Percentiles rank a stretch among this genome's conserved stretches.
These are phyloP conservation scores for Pulveroboletus sp. DNA, from an alignment of 768 basidiomycete genomes.

Conservation along the genomic window DNA sequence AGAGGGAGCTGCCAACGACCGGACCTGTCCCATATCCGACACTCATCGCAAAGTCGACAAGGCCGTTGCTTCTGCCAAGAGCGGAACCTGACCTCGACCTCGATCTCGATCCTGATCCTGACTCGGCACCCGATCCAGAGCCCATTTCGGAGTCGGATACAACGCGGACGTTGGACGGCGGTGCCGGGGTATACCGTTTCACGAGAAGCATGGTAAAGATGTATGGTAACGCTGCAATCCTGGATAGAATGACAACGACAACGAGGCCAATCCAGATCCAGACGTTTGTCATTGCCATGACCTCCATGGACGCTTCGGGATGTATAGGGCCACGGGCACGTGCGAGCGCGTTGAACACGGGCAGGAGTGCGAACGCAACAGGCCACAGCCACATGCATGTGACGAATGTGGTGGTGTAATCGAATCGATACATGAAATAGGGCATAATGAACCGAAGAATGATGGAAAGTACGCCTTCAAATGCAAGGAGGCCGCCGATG, in stretches of 20 bases:
- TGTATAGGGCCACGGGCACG: neutral
- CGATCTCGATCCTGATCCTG: no score
- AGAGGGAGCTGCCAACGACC: conserved; percentile 29
- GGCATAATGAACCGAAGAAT: conserved; percentile 52
- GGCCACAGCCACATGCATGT: conserved; percentile 9
- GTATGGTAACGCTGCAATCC: conserved; percentile 10
- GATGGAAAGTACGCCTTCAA: conserved; percentile 45
- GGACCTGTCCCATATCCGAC: conserved; percentile 51
- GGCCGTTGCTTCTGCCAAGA: conserved; percentile 60
- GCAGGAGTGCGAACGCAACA: neutral
- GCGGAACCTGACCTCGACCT: conserved; percentile 18
- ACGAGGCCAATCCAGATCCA: conserved; percentile 49
- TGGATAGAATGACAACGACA: conserved; percentile 37
- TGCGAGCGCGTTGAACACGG: conserved; percentile 2
- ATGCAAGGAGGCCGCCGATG: conserved; percentile 55
- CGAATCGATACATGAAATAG: conserved; percentile 12
- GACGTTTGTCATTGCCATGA: neutral
- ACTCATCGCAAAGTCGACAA: conserved; percentile 57
- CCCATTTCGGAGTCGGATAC: no score
- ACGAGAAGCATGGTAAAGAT: conserved; percentile 60
- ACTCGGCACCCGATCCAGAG: no score
- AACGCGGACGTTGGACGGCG: conserved; percentile 5
- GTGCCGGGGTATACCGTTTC: conserved; percentile 46
- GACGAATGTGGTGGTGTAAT: conserved; percentile 5
- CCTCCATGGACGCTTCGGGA: neutral